A percentile compares a stretch with the other conserved stretches of the same genome.
These are phyloP conservation scores for Aspergillus funiculosus DNA, from an alignment of 495 filamentous ascomycete species.

Conservation along the genomic window DNA sequence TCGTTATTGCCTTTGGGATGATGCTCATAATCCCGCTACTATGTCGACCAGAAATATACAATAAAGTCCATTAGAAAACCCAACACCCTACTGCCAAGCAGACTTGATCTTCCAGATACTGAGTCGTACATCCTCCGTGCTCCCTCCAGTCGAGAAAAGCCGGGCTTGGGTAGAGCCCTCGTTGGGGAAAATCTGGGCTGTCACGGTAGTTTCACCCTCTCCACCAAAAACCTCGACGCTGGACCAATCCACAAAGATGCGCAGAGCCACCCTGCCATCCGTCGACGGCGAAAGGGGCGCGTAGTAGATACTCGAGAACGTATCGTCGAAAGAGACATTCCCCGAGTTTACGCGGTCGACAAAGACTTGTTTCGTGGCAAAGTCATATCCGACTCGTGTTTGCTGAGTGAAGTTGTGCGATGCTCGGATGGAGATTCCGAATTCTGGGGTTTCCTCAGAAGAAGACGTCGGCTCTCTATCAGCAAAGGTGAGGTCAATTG, in stretches of 20 bases:
- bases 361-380: constrained; percentile 31
- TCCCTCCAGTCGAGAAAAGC: constrained; percentile 22
- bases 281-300: constrained; percentile 16
- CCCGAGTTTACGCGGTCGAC: constrained; percentile 29
- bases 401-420: constrained; percentile 35
- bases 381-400: constrained; percentile 37
- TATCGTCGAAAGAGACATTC: constrained; percentile 23
- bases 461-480: neutral
- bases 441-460: constrained; percentile 6
- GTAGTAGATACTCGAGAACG: constrained; percentile 25
- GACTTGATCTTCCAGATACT: neutral
- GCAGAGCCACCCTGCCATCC: constrained; percentile 21
- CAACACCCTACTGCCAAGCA: too few species aligned
- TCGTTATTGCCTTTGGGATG: too few species aligned
- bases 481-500: constrained; percentile 24
- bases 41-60: too few species aligned
- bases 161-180: constrained; percentile 17
- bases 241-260: constrained; percentile 32
- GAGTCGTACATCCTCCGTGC: constrained; percentile 16
- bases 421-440: constrained; percentile 26
- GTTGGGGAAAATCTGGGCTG: constrained; percentile 32
- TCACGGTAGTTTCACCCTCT: constrained; percentile 28
- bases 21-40: too few species aligned
- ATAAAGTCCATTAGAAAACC: too few species aligned
- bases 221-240: constrained; percentile 34